Evolutionary conservation across 768 basidiomycete species (phyloP).

Genomic region (Mycena pura): DNA sequence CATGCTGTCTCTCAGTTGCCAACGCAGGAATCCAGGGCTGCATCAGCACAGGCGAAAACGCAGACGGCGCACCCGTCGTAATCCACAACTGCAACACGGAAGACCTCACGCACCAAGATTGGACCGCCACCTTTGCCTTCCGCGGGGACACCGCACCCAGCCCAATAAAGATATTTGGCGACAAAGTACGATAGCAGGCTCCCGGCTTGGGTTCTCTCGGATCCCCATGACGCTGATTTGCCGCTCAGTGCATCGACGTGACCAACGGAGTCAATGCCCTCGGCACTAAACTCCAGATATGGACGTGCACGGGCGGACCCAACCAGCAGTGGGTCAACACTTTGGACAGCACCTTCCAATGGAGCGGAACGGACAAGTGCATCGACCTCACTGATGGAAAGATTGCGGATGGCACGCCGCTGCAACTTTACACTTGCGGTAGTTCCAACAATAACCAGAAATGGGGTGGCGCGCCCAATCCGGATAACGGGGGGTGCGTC

Average conservation of each 20-base stretch:
- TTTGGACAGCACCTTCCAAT: not conserved
- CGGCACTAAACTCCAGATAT: constrained; percentile 14
- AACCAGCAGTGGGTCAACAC: constrained; percentile 11
- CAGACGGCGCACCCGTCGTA: not conserved
- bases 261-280: not conserved
- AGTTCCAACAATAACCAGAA: not conserved
- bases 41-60: not conserved
- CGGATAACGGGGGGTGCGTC: not conserved
- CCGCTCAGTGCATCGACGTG: constrained; percentile 16
- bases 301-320: constrained; percentile 9
- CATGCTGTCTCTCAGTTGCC: not conserved
- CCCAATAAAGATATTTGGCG: constrained; percentile 2
- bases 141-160: not conserved
- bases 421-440: constrained; percentile 3
- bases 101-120: not conserved
- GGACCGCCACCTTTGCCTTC: not conserved
- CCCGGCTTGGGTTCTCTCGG: not conserved
- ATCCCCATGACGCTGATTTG: not conserved
- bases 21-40: constrained; percentile 17
- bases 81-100: constrained; percentile 15
- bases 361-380: constrained; percentile 8
- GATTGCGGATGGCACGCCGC: not conserved
- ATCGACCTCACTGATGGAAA: constrained; percentile 11
- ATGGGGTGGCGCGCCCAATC: not conserved
- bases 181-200: constrained; percentile 1